Conservation (phyloP, 75 land plant genomes). For the Pinus taeda region DNA sequence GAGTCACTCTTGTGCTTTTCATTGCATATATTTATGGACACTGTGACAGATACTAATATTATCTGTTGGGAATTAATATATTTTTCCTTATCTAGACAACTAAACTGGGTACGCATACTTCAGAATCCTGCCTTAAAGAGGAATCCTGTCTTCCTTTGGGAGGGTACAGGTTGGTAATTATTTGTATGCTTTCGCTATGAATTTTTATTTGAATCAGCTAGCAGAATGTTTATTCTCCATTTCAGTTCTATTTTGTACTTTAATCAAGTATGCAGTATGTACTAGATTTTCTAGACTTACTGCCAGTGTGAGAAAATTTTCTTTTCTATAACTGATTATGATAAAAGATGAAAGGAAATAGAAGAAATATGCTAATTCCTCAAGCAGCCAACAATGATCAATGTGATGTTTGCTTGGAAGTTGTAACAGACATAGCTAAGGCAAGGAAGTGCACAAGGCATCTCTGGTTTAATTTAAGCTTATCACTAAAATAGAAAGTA, state of each 20-base stretch:
- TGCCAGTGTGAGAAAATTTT: neutral
- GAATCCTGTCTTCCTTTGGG: conserved; percentile 88
- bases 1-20: conserved; percentile 1
- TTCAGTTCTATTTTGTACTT: conserved; percentile 3
- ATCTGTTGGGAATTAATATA: conserved; percentile 5
- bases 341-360: neutral
- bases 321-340: neutral
- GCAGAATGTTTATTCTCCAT: neutral
- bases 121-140: conserved; percentile 77
- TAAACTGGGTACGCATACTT: conserved; percentile 69
- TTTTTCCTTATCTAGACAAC: conserved; percentile 56
- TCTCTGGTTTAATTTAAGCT: neutral
- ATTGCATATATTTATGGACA: neutral
- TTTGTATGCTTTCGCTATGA: conserved; percentile 1
- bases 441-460: neutral
- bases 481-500: neutral
- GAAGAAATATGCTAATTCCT: neutral
- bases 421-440: neutral
- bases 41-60: neutral
- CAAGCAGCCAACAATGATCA: neutral
- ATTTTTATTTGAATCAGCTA: neutral
- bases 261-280: neutral
- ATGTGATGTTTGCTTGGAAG: neutral
- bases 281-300: neutral
- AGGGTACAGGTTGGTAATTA: conserved; percentile 77